Evolutionary conservation across 176 grass and related monocot species (phyloP).

Genomic region (Bonia amplexicaulis): DNA sequence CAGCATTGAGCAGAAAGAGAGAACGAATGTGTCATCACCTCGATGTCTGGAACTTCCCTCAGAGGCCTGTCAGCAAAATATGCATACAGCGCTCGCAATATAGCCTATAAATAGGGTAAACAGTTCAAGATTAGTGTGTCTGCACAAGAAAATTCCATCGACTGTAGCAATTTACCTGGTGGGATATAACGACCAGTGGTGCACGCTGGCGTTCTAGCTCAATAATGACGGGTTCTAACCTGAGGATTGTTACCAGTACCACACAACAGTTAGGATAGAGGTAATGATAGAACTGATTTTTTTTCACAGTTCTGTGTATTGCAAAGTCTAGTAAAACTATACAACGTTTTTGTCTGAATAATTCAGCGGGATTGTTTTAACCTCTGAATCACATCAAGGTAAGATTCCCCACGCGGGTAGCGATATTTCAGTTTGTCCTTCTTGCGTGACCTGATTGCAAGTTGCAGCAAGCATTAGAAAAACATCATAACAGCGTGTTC

Average conservation of each 20-base stretch:
- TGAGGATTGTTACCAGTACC: conserved; percentile 21
- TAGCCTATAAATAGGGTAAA: conserved; percentile 49
- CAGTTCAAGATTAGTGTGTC: not conserved
- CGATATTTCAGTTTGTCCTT: conserved; percentile 99
- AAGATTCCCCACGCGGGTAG: conserved; percentile 95
- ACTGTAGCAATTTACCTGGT: conserved; percentile 59
- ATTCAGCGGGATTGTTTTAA: conserved; percentile 22
- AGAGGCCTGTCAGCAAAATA: conserved; percentile 94
- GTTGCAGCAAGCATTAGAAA: conserved; percentile 23
- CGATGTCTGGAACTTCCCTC: conserved; percentile 86
- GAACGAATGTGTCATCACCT: conserved; percentile 48
- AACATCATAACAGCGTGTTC: not conserved
- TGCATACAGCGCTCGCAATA: conserved; percentile 81
- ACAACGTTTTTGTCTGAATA: not conserved
- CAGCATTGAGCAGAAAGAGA: not conserved
- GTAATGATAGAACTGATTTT: not conserved
- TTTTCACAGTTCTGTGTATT: not conserved
- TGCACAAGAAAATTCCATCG: conserved; percentile 1
- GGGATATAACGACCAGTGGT: conserved; percentile 94
- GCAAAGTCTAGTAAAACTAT: not conserved
- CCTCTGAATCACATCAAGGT: conserved; percentile 98
- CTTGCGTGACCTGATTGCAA: conserved; percentile 66
- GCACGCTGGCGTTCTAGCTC: conserved; percentile 94
- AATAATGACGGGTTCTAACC: conserved; percentile 95
- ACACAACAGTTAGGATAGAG: not conserved